These are phyloP conservation scores for Globisporangium recalcitrans DNA, from an alignment of 352 stramenopile genomes.

Conservation along the genomic window DNA sequence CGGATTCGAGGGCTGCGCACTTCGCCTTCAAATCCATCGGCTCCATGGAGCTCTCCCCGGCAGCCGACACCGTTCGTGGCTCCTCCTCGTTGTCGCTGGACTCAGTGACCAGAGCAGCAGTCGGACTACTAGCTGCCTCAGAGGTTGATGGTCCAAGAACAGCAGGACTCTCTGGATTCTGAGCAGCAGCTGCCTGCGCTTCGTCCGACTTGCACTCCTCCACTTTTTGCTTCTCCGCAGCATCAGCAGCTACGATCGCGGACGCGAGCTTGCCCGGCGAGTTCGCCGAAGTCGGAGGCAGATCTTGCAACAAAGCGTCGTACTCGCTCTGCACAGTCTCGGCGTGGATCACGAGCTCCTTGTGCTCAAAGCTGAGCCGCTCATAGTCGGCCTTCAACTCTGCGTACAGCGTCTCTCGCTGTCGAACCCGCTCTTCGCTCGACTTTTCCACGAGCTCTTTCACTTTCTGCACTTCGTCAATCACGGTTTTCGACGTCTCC, in stretches of 20 bases:
- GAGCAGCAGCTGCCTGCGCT: slow-evolving; percentile 10
- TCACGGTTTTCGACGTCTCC: slow-evolving; percentile 48
- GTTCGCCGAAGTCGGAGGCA: slow-evolving; percentile 28
- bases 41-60: slow-evolving; percentile 36
- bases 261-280: slow-evolving; percentile 40
- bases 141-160: neutral
- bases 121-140: slow-evolving; percentile 3
- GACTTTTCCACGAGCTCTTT: slow-evolving; percentile 61
- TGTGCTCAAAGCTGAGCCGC: slow-evolving; percentile 74
- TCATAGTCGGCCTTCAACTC: slow-evolving; percentile 69
- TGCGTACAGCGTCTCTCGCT: slow-evolving; percentile 46
- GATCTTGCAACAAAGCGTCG: slow-evolving; percentile 49
- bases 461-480: slow-evolving; percentile 61
- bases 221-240: slow-evolving; percentile 27
- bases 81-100: neutral
- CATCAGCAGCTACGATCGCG: slow-evolving; percentile 19
- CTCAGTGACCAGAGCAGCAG: slow-evolving; percentile 3
- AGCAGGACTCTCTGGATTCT: slow-evolving; percentile 1
- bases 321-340: slow-evolving; percentile 77
- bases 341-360: slow-evolving; percentile 74
- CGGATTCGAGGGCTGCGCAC: slow-evolving; percentile 49
- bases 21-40: slow-evolving; percentile 43
- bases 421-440: slow-evolving; percentile 63
- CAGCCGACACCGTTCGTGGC: slow-evolving; percentile 15
- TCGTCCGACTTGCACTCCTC: slow-evolving; percentile 18